A percentile compares a stretch with the other conserved stretches of the same genome.
Conservation (phyloP, 305 asterid genomes). For the Solanum aculeatissimum region DNA sequence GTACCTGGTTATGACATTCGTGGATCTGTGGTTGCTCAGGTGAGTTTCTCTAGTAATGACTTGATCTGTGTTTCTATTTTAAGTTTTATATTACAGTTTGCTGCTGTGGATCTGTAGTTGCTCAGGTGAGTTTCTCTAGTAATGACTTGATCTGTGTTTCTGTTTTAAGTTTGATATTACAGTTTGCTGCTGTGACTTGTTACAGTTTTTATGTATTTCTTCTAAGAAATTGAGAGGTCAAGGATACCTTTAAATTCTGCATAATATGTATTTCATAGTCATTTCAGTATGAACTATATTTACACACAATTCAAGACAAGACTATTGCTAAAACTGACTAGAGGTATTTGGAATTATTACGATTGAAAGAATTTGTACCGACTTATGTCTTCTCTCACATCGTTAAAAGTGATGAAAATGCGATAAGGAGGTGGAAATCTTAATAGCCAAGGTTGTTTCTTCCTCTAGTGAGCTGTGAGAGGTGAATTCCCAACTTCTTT, state of each 20-base stretch:
- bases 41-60: slow-evolving; percentile 12
- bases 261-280: neutral
- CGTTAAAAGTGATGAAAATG: neutral
- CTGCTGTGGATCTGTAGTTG: slow-evolving; percentile 60
- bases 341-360: neutral
- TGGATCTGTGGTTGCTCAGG: slow-evolving; percentile 95
- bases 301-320: neutral
- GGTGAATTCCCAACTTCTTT: neutral
- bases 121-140: slow-evolving; percentile 53
- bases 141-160: neutral
- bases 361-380: neutral
- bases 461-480: neutral
- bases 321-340: neutral
- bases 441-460: neutral
- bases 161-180: neutral
- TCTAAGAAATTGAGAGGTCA: neutral
- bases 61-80: neutral
- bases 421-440: neutral
- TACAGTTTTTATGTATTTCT: neutral
- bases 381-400: neutral
- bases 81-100: neutral
- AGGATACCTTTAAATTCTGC: neutral
- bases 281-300: neutral
- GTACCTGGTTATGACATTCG: slow-evolving; percentile 82
- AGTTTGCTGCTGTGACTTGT: neutral